Conservation (phyloP, 139 green algal genomes). For the Chlorella ohadii region DNA sequence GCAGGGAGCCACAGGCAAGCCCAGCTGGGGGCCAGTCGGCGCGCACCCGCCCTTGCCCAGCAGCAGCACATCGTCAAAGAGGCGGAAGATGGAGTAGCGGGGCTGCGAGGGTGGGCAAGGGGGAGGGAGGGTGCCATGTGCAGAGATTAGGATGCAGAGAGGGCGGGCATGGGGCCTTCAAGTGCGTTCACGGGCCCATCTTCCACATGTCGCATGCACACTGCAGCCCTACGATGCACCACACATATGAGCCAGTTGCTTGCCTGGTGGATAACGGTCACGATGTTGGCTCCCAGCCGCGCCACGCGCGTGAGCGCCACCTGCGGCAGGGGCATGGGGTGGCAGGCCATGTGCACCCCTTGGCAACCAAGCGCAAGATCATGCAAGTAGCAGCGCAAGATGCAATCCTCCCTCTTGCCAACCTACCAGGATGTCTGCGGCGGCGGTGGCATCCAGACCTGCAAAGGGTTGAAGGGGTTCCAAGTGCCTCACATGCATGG, state of each 20-base stretch:
- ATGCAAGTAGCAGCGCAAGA: too few relatives aligned
- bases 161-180: too few relatives aligned
- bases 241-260: too few relatives aligned
- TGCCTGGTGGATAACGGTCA: slow-evolving; percentile 37
- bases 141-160: slow-evolving; percentile 28
- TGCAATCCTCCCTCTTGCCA: too few relatives aligned
- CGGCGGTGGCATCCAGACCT: slow-evolving; percentile 72
- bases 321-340: not conserved
- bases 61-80: slow-evolving; percentile 82
- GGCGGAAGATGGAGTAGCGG: slow-evolving; percentile 75
- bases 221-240: too few relatives aligned
- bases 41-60: slow-evolving; percentile 65
- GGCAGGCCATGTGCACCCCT: not conserved
- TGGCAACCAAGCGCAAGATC: too few relatives aligned
- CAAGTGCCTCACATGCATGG: too few relatives aligned
- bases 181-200: too few relatives aligned
- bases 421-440: slow-evolving; percentile 70
- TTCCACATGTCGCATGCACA: too few relatives aligned
- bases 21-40: not conserved
- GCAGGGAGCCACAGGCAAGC: too few relatives aligned
- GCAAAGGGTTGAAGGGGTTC: too few relatives aligned
- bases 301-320: slow-evolving; percentile 56
- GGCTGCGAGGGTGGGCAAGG: slow-evolving; percentile 65
- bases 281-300: slow-evolving; percentile 75
- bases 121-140: not conserved